These are phyloP conservation scores for Cajanus cajan DNA, from an alignment of 306 rosid species.

Conservation along the genomic window DNA sequence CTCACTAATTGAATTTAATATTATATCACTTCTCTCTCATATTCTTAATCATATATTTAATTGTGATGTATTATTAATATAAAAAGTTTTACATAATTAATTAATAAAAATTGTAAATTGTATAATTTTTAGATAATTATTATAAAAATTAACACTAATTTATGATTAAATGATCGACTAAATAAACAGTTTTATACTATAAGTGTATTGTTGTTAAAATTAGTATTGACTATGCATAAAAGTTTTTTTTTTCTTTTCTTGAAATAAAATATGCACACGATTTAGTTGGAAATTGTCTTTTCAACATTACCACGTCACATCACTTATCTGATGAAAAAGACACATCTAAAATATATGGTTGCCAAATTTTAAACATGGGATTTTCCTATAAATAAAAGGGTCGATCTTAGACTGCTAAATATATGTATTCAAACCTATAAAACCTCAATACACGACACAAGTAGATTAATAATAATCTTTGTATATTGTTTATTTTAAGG, in stretches of 20 bases:
- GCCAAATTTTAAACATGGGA: not conserved
- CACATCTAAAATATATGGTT: not conserved
- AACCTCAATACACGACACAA: not conserved
- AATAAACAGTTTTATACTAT: too few relatives aligned
- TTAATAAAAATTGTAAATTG: too few relatives aligned
- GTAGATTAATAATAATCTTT: too few relatives aligned
- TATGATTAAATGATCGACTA: too few relatives aligned
- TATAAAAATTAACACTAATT: too few relatives aligned
- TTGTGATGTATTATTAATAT: too few relatives aligned
- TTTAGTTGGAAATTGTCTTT: not conserved
- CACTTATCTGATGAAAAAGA: not conserved
- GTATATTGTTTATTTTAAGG: not conserved
- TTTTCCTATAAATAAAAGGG: not conserved
- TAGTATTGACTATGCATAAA: too few relatives aligned
- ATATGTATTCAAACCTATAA: too few relatives aligned
- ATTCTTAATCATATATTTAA: not conserved
- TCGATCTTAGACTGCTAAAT: not conserved
- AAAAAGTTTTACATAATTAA: too few relatives aligned
- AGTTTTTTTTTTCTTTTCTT: too few relatives aligned
- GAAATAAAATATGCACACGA: not conserved
- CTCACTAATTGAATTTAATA: not conserved
- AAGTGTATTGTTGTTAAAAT: too few relatives aligned
- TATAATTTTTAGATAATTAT: too few relatives aligned
- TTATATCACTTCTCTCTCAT: not conserved
- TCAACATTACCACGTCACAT: not conserved